phyloP scores from a whole-genome alignment of 208 protist species.

The Novymonas esmeraldas region DNA sequence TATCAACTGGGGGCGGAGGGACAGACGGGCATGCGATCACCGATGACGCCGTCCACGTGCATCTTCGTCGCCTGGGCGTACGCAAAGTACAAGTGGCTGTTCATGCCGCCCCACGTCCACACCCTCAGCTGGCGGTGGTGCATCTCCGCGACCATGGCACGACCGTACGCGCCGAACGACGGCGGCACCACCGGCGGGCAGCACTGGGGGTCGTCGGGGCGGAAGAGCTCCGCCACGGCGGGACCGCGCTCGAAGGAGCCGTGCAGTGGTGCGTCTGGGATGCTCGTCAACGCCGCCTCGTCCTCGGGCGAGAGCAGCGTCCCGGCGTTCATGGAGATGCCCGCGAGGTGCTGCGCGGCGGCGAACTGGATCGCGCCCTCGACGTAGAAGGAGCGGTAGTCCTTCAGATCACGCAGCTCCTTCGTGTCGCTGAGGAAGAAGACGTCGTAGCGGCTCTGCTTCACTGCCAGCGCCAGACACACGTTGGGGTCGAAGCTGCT shows the following conservation, averaged over 20 bases:
- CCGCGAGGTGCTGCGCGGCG: constrained; percentile 58
- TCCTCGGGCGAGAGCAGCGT: constrained; percentile 47
- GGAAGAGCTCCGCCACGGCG: constrained; percentile 29
- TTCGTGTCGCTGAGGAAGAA: constrained; percentile 78
- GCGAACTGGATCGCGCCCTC: constrained; percentile 81
- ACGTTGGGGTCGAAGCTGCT: constrained; percentile 85
- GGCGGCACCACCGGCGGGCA: constrained; percentile 18
- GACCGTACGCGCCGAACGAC: constrained; percentile 48
- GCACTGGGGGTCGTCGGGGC: constrained; percentile 18
- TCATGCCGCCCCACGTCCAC: constrained; percentile 78
- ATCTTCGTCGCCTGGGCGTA: constrained; percentile 57
- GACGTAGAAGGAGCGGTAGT: constrained; percentile 78
- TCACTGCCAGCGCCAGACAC: constrained; percentile 66
- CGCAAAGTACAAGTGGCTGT: constrained; percentile 61
- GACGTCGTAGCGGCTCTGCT: constrained; percentile 84
- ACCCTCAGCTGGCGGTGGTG: constrained; percentile 58
- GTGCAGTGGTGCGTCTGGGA: constrained; percentile 21
- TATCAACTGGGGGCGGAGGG: too few species aligned
- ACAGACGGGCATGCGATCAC: constrained; percentile 64
- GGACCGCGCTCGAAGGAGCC: constrained; percentile 23
- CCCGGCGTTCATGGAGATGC: constrained; percentile 67
- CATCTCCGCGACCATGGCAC: constrained; percentile 46
- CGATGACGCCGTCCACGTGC: constrained; percentile 75
- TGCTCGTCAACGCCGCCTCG: constrained; percentile 16
- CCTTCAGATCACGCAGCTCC: constrained; percentile 72